These are phyloP conservation scores for Trypanosoma rangeli DNA, from an alignment of 208 protist genomes.

Conservation along the genomic window DNA sequence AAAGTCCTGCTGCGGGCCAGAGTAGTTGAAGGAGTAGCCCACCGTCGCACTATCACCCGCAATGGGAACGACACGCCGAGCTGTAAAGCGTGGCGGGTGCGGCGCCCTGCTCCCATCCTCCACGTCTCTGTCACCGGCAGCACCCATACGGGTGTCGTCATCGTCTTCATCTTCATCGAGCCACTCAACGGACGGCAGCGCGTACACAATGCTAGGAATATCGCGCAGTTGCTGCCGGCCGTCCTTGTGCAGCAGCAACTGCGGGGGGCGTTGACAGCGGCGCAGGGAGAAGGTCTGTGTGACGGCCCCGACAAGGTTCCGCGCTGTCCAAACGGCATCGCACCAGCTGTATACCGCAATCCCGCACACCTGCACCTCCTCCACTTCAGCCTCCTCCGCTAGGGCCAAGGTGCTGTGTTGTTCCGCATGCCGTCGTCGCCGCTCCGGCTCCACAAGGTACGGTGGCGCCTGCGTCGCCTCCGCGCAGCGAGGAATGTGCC, in stretches of 20 bases:
- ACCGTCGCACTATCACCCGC: constrained; percentile 50
- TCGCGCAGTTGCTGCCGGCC: constrained; percentile 27
- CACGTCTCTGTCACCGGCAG: neutral
- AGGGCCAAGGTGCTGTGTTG: neutral
- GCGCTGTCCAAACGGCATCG: constrained; percentile 69
- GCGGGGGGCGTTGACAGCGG: constrained; percentile 71
- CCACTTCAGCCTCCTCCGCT: constrained; percentile 8
- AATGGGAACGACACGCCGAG: constrained; percentile 53
- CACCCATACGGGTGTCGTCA: neutral
- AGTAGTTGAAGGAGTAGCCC: constrained; percentile 73
- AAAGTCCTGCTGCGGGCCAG: constrained; percentile 53
- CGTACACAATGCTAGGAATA: constrained; percentile 25
- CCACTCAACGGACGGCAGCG: constrained; percentile 40
- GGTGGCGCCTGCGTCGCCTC: constrained; percentile 34
- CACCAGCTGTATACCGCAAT: constrained; percentile 64
- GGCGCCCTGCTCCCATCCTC: neutral
- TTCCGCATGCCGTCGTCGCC: neutral
- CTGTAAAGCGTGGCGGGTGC: neutral
- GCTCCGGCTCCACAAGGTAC: constrained; percentile 21
- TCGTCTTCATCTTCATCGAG: constrained; percentile 16
- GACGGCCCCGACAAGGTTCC: constrained; percentile 57
- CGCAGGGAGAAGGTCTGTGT: constrained; percentile 77
- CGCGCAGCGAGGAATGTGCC: constrained; percentile 48
- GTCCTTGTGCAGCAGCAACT: constrained; percentile 59
- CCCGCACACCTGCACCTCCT: constrained; percentile 52